Evolutionary conservation across 306 rosid species (phyloP).

Genomic region (Benincasa hispida): DNA sequence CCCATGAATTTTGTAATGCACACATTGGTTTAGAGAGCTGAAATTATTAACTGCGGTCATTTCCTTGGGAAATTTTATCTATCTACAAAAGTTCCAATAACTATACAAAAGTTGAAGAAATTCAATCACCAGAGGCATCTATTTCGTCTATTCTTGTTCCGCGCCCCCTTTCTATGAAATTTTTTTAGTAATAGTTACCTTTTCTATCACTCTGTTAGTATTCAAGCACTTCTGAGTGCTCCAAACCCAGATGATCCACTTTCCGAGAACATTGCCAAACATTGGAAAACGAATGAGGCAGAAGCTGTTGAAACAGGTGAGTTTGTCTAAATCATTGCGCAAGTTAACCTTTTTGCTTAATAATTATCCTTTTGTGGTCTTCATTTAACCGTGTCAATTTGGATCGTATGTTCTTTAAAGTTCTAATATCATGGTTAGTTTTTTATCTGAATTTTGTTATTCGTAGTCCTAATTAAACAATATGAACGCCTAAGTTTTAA

Average conservation of each 20-base stretch:
- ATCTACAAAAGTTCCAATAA: neutral
- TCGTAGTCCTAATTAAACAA: neutral
- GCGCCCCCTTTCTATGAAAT: neutral
- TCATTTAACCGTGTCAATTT: neutral
- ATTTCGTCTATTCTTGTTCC: neutral
- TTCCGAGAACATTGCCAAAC: conserved; percentile 94
- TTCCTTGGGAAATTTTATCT: neutral
- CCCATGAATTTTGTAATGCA: neutral
- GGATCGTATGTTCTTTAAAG: neutral
- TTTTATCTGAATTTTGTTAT: too few species aligned
- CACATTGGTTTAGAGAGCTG: neutral
- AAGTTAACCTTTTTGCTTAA: neutral
- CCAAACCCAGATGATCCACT: conserved; percentile 98
- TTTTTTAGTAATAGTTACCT: neutral
- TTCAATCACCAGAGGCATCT: neutral
- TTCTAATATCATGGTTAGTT: neutral
- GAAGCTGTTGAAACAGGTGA: conserved; percentile 98
- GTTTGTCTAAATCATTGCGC: neutral
- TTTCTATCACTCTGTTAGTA: conserved; percentile 25
- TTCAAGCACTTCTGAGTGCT: conserved; percentile 96
- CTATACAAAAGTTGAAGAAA: neutral
- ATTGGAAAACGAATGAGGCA: conserved; percentile 81
- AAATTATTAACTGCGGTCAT: neutral
- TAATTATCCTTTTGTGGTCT: neutral
- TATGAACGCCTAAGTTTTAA: too few species aligned